A percentile compares a stretch with the other conserved stretches of the same genome.
These are phyloP conservation scores for Draba incana DNA, from an alignment of 345 rosid genomes.

Conservation along the genomic window DNA sequence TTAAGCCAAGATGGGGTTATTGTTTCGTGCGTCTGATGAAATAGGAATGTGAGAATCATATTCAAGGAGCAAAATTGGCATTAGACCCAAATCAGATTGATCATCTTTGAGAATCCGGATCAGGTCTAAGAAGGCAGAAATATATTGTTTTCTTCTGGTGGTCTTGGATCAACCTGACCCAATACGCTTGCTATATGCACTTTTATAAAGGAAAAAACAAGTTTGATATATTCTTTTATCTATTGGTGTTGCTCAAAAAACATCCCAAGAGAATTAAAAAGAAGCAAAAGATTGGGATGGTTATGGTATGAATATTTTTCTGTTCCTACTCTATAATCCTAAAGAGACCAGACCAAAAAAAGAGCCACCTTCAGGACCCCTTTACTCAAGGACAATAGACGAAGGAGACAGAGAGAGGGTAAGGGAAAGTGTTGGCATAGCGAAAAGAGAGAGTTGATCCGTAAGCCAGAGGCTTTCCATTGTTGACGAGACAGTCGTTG, in stretches of 20 bases:
- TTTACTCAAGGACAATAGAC: slow-evolving; percentile 50
- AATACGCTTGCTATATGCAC: too few relatives aligned
- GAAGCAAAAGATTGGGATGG: slow-evolving; percentile 22
- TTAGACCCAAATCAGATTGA: too few relatives aligned
- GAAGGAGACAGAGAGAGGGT: slow-evolving; percentile 72
- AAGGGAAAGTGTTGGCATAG: slow-evolving; percentile 75
- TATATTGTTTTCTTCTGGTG: too few relatives aligned
- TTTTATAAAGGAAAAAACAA: background rate
- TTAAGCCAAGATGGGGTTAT: too few relatives aligned
- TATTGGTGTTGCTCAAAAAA: slow-evolving; percentile 17
- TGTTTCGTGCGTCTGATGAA: too few relatives aligned
- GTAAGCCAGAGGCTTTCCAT: slow-evolving; percentile 66
- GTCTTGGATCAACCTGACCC: too few relatives aligned
- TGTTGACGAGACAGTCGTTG: slow-evolving; percentile 86
- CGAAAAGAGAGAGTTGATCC: slow-evolving; percentile 69
- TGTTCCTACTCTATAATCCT: slow-evolving; percentile 20
- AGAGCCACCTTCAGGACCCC: too few relatives aligned
- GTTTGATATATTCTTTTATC: slow-evolving; percentile 22
- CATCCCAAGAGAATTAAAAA: slow-evolving; percentile 20
- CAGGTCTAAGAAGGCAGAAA: too few relatives aligned
- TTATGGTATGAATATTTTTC: slow-evolving; percentile 23
- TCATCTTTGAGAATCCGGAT: too few relatives aligned
- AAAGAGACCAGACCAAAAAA: too few relatives aligned
- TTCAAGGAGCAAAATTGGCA: too few relatives aligned
- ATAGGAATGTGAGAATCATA: too few relatives aligned